Evolutionary conservation across 192 early-diverging fungal species (phyloP), one percentile per base, ranked within the genome.

Genomic region (Entomortierella lignicola): DNA sequence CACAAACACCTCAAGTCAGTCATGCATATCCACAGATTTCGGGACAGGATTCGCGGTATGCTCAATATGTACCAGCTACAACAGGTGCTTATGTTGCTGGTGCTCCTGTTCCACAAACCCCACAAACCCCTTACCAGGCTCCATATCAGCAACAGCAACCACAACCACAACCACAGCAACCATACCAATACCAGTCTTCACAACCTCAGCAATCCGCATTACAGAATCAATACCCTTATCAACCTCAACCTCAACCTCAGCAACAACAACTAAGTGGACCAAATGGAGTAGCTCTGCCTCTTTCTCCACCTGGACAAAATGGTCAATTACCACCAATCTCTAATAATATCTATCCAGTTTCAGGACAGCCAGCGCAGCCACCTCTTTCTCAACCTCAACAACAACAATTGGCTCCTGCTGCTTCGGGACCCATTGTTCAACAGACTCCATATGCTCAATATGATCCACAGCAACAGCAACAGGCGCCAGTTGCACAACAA

Each of bases 11-110:
- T 29, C 75, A 77, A 32, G 20, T 30, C 37, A 41, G 55, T 34
- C 66, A 70, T 21, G 58, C 66, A 70, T 79, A 79, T 60, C 75
- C 75, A 17, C 67, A 64, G 51, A 60, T 51, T 13, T 23, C 43
- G 27, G 31, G 23, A 13, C 30, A 47, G 6, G 75, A 79, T 17
- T 66, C 75, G 13, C 51, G 75, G 20, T 79, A 79, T 52, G 27
- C 61, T 12, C 75, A 79, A 32, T 79, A 79, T 50, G 68, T 64
- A 15, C 75, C 75, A 32, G 12, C 60, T 5, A 60, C 63, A 39
- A 55, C 31, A 10, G 71, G 55, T 25, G 53, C 43, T 8, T 64
- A 77, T 52, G 47, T 53, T 17, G 47, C 34, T 25, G 50, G 39
- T 11, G 37, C 58, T 4, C 71, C 63, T 53, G n/a, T 5, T 29